Conservation (phyloP, 2,329 filamentous ascomycete species). For the Penicillium sp. region DNA sequence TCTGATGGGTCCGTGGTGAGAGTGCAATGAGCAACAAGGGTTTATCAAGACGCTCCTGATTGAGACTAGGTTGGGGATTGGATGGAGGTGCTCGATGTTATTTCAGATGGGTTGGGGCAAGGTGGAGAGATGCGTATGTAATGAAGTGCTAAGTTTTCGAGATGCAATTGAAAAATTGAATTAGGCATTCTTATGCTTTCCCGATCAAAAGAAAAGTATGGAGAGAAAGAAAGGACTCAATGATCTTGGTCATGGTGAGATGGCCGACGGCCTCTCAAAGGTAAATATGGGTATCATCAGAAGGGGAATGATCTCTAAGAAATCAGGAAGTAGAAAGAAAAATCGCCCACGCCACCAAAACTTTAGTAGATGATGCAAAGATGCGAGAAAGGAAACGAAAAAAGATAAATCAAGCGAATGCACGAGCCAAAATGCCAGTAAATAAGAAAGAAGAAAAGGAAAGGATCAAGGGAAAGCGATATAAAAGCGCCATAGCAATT, state of each 20-base stretch:
- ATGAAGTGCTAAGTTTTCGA: background rate
- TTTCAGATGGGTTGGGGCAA: background rate
- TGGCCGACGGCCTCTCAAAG: slow-evolving; percentile 5
- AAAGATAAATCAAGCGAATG: slow-evolving; percentile 3
- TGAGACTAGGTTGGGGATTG: background rate
- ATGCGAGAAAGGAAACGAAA: slow-evolving; percentile 8
- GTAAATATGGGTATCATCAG: slow-evolving; percentile 28
- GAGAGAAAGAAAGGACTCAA: slow-evolving; percentile 1
- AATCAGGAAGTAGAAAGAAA: slow-evolving; percentile 6
- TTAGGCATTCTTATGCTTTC: background rate
- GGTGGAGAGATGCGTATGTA: background rate
- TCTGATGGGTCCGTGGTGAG: background rate
- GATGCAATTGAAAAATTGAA: background rate
- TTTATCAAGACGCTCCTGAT: background rate
- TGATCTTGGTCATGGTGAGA: slow-evolving; percentile 7
- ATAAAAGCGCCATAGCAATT: background rate
- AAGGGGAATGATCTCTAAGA: slow-evolving; percentile 10
- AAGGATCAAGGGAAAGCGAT: background rate
- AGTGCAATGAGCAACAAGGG: background rate
- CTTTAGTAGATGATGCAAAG: slow-evolving; percentile 4
- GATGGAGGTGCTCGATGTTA: background rate
- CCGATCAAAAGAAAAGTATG: background rate
- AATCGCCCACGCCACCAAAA: slow-evolving; percentile 1
- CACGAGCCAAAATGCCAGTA: slow-evolving; percentile 1
- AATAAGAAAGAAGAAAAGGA: background rate